Base-by-base conservation (phyloP, 2,329 filamentous ascomycete species). In the Aureobasidium subglaciale region DNA sequence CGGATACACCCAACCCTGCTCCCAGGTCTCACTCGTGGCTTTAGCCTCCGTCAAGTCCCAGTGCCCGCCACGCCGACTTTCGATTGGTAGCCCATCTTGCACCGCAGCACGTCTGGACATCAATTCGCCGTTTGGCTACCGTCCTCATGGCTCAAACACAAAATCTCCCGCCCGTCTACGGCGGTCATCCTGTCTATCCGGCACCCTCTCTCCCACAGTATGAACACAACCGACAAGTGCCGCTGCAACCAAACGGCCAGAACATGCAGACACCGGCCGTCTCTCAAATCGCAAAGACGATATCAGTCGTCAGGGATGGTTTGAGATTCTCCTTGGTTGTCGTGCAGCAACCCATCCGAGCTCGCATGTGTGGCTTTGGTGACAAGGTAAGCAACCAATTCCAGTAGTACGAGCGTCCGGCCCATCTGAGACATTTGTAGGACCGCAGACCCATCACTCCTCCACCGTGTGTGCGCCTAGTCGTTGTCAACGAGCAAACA, bases 291-390 rank as follows among this genome's bases (percentile, higher is more conserved):
- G 30, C 38, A 20, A 40, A 32, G 29, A 55, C 29, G 8, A 18
- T 35, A 11, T 55, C 50, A 13, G 22, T 22, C 15, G 40, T 37
- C 22, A 24, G 40, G 20, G 50, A 55, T 9, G 29, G 30, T 18
- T 45, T 41, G 50, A 16, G 30, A 29, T 55, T 45, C 30, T 43
- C 50, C 3, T 37, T 55, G 38, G 20, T 55, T n/a, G 89, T 96
- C 58, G 84, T 88, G 62, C 93, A 99, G 74, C 90, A 97, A 71
- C 93, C 93, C 49, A 80, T 89, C 64, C 84, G 93, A 64, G 93
- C 93, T 62, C 88, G 93, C 59, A 97, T 97, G 93, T 99, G 93
- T 75, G 93, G 93, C 7, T 99, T 97, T 74, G 93, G 93, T 60
- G 93, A 99, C 76, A 99, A 97, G 81, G 89, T 93, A 73, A 56